Percentiles rank a stretch among this genome's conserved stretches.
Evolutionary conservation across 169 alveolate species (phyloP).

Genomic region (Cryptosporidium andersoni): DNA sequence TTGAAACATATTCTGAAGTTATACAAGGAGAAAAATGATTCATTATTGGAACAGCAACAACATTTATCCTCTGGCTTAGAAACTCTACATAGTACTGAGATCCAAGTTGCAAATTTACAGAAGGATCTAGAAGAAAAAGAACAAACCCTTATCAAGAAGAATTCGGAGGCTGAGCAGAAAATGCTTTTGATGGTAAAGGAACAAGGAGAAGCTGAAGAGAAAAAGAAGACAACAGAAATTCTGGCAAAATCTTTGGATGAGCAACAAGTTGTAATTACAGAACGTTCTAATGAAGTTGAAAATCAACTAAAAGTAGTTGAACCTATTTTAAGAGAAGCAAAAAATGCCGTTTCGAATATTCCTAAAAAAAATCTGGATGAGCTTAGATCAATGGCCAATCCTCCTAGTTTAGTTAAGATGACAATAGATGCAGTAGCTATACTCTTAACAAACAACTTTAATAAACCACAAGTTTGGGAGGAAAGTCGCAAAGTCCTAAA

Average conservation of each 20-base stretch:
- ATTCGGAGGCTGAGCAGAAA: constrained; percentile 93
- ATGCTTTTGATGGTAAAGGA: constrained; percentile 91
- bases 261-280: constrained; percentile 86
- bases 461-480: constrained; percentile 91
- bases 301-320: constrained; percentile 93
- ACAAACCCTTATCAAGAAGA: constrained; percentile 89
- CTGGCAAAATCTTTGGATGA: constrained; percentile 88
- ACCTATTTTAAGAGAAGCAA: constrained; percentile 94
- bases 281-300: constrained; percentile 83
- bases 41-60: constrained; percentile 90
- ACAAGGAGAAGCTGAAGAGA: constrained; percentile 93
- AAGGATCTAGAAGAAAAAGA: constrained; percentile 88
- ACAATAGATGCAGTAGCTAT: constrained; percentile 94
- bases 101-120: constrained; percentile 90
- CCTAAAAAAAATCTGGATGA: constrained; percentile 88
- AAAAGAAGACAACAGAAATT: constrained; percentile 88
- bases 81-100: constrained; percentile 91
- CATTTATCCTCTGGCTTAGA: constrained; percentile 95
- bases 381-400: constrained; percentile 90
- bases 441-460: constrained; percentile 83
- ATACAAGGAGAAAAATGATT: constrained; percentile 89
- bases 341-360: constrained; percentile 91
- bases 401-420: constrained; percentile 93
- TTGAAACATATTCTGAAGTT: constrained; percentile 92
- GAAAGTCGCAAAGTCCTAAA: constrained; percentile 89